A percentile compares a stretch with the other conserved stretches of the same genome.
phyloP scores from a whole-genome alignment of 129 eudicot species.

The Artemisia annua region DNA sequence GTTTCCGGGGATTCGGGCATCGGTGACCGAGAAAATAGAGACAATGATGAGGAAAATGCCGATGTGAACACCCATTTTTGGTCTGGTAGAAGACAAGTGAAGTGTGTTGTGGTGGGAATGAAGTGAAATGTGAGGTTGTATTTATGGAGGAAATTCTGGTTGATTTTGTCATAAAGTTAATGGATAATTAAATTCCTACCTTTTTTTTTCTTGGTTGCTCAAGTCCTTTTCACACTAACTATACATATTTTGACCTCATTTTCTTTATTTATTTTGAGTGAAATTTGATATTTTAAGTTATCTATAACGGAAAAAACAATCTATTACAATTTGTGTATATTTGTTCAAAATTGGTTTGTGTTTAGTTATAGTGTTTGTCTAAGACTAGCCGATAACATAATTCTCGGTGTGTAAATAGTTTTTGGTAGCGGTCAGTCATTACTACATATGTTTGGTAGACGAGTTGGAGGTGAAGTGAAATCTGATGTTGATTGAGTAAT shows the following conservation, averaged over 20 bases:
- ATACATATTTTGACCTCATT: background rate
- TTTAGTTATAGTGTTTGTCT: no score
- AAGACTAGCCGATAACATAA: no score
- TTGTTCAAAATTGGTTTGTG: no score
- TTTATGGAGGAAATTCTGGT: conserved; percentile 36
- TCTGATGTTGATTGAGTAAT: no score
- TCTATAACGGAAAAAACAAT: no score
- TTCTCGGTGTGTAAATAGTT: no score
- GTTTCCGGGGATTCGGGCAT: conserved; percentile 62
- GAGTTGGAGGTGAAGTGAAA: background rate
- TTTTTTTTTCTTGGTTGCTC: background rate
- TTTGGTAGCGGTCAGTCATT: background rate
- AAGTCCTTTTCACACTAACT: background rate
- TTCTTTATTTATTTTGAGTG: background rate
- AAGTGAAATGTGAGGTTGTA: conserved; percentile 31
- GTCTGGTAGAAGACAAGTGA: conserved; percentile 8
- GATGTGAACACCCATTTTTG: conserved; percentile 31
- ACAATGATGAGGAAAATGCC: conserved; percentile 20
- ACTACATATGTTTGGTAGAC: no score
- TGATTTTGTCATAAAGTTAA: conserved; percentile 11
- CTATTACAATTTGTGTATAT: no score
- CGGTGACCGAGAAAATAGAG: conserved; percentile 21
- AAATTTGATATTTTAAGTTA: background rate
- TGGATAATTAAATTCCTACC: background rate
- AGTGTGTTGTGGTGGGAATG: conserved; percentile 24